A percentile compares a stretch with the other conserved stretches of the same genome.
Conservation (phyloP, 345 rosid genomes). For the Theobroma cacao region DNA sequence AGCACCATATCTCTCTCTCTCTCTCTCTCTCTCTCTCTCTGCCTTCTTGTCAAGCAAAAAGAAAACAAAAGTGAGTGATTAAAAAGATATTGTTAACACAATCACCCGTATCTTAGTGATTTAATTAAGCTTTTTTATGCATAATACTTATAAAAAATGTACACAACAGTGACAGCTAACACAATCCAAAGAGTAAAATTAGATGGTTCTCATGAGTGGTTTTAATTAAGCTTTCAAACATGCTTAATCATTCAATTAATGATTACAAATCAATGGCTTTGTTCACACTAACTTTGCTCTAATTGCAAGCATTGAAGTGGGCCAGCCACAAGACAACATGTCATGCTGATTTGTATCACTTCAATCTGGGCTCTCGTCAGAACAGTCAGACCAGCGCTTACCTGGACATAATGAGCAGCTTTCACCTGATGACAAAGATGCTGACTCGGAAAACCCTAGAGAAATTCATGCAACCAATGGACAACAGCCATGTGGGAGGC, state of each 20-base stretch:
- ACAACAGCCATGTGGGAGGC: constrained; percentile 7
- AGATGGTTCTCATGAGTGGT: too few species aligned
- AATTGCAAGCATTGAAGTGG: not conserved
- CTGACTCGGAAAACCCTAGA: constrained; percentile 15
- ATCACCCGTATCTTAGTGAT: too few species aligned
- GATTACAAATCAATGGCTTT: not conserved
- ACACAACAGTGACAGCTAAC: too few species aligned
- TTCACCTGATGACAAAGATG: not conserved
- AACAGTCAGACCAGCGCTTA: not conserved
- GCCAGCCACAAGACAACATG: not conserved
- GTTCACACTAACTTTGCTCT: too few species aligned
- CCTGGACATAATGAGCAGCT: not conserved
- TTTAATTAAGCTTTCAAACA: too few species aligned
- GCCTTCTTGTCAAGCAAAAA: not conserved
- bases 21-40: too few species aligned
- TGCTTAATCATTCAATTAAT: not conserved
- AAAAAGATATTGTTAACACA: too few species aligned
- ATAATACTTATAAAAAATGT: too few species aligned
- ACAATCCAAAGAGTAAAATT: too few species aligned
- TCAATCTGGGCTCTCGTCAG: not conserved
- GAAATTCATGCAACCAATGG: constrained; percentile 18
- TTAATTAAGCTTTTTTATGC: too few species aligned
- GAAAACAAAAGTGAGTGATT: not conserved
- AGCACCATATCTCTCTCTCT: too few species aligned
- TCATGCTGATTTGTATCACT: constrained; percentile 11